Conservation (phyloP, 1,139 yeast genomes). For the Saccharomycopsis hybrid region DNA sequence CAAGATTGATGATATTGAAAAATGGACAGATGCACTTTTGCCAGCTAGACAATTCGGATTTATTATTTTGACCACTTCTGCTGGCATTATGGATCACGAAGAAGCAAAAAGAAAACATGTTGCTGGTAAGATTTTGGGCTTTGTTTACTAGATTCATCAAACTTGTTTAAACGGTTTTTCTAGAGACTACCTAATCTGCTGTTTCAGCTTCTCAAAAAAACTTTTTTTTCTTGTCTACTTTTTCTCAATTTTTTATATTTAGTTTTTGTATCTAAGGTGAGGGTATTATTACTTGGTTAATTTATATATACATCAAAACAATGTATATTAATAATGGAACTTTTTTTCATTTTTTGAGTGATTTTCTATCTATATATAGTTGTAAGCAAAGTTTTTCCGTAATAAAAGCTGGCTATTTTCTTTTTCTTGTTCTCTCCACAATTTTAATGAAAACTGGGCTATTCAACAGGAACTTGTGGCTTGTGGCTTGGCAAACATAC, state of each 20-base stretch:
- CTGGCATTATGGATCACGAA: slow-evolving; percentile 99
- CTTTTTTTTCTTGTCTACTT: not conserved
- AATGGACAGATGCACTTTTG: slow-evolving; percentile 95
- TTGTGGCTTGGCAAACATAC: no score
- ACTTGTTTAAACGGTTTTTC: not conserved
- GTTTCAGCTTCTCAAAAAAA: not conserved
- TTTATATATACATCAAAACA: no score
- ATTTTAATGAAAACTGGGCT: no score
- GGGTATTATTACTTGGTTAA: no score
- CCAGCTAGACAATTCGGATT: slow-evolving; percentile 99
- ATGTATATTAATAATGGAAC: no score
- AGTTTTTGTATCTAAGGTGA: not conserved
- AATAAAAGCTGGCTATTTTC: no score
- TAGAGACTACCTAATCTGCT: not conserved
- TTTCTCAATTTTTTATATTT: not conserved
- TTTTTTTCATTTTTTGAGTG: no score
- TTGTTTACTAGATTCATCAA: slow-evolving; percentile 60
- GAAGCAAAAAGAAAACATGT: slow-evolving; percentile 99
- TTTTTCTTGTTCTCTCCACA: no score
- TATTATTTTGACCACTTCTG: slow-evolving; percentile 95
- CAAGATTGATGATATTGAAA: slow-evolving; percentile 86
- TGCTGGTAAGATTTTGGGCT: slow-evolving; percentile 95
- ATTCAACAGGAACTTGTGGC: no score
- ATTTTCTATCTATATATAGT: no score
- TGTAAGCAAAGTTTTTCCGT: no score